Evolutionary conservation across 208 protist genomes (phyloP), one percentile per base, ranked within the genome.

Genomic region (Leishmania amazonensis): DNA sequence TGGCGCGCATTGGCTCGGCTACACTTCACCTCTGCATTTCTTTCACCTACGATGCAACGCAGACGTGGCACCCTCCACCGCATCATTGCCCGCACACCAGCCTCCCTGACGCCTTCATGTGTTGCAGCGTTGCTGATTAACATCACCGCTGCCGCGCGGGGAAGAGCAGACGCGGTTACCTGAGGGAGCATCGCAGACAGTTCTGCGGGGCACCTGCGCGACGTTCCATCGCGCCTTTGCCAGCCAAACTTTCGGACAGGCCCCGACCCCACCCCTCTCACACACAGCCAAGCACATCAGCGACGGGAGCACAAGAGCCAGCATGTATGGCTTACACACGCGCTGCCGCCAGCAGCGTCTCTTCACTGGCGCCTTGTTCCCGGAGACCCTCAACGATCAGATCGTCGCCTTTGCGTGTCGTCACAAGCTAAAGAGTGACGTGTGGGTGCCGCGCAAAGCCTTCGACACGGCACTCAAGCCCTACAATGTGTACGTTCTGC

Each of bases 341-440:
- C 53, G 53, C 21, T 17, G 74, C 13, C 82, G 73, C 6, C 85
- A 91, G 70, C 91, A 93, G 84, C 88, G 90, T 35, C 87, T 97
- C 11, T 97, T 96, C 67, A 95, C 92, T 8, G 91, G 91, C 49
- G 88, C 90, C 1, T 68, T 95, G 38, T 97, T 96, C 60, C 85
- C 91, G 54, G 92, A 95, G 78, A 81, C 84, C 21, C 70, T 95
- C 45, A 94, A 93, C 84, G 79, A 78, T 35, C 85, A 90, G 45
- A 85, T 97, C 17, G 51, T 82, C 31, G 82, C 74, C 0, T 95
- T 97, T 78, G 86, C 94, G 7, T 9, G 42, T 31, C 91, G 89
- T 5, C 91, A 96, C 60, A 35, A 79, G 11, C 78, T 96, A 8
- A 70, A 64, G 54, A 97, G 94, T 65, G 72, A 88, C 72, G 89